These are phyloP conservation scores for Cyberlindnera meyerae DNA, from an alignment of 805 yeast species.

Conservation along the genomic window DNA sequence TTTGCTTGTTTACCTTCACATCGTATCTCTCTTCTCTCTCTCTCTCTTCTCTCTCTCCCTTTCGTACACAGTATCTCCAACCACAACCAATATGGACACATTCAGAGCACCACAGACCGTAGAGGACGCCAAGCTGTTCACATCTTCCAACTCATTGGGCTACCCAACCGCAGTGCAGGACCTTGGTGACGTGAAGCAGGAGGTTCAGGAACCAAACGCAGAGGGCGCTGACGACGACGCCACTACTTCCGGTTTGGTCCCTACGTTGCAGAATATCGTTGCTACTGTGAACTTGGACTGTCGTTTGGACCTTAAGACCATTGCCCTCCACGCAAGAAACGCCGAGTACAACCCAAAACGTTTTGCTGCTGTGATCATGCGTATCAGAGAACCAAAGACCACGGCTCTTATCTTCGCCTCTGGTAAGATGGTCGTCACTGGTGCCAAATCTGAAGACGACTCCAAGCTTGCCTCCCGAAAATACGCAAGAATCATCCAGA, in stretches of 20 bases:
- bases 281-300: conserved; percentile 98
- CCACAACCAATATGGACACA: too few relatives aligned
- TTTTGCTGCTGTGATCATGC: conserved; percentile 99
- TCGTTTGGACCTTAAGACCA: conserved; percentile 91
- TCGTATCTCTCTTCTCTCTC: not conserved
- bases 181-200: conserved; percentile 20
- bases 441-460: conserved; percentile 98
- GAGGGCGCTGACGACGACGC: conserved; percentile 45
- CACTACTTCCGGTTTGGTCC: conserved; percentile 91
- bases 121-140: conserved; percentile 27
- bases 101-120: conserved; percentile 27
- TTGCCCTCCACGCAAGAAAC: conserved; percentile 97
- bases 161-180: conserved; percentile 27
- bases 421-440: conserved; percentile 99
- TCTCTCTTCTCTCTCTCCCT: not conserved
- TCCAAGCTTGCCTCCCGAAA: conserved; percentile 97
- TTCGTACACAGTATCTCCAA: too few relatives aligned
- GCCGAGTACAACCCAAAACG: conserved; percentile 98
- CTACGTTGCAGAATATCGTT: conserved; percentile 89
- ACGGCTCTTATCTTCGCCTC: conserved; percentile 97
- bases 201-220: conserved; percentile 7
- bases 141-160: conserved; percentile 24
- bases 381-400: conserved; percentile 97
- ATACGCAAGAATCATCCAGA: conserved; percentile 96
- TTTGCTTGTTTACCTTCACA: too few relatives aligned